Conservation (phyloP, 345 rosid genomes). For the Sonneratia caseolaris region DNA sequence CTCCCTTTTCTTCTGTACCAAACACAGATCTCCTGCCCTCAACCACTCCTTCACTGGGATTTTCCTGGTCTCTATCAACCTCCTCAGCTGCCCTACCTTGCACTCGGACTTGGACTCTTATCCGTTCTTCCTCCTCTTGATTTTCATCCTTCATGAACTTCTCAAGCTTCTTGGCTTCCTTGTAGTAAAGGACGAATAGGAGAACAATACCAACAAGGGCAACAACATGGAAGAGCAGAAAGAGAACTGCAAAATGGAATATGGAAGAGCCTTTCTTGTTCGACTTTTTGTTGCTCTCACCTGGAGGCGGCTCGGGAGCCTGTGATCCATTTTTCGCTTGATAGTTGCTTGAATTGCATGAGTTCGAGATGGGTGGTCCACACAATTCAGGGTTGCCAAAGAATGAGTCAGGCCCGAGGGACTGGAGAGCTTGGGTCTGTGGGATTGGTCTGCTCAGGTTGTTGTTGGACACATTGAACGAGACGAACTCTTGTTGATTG, state of each 20-base stretch:
- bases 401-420: constrained; percentile 18
- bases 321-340: neutral
- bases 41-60: neutral
- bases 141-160: constrained; percentile 9
- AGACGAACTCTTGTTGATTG: constrained; percentile 15
- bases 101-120: neutral
- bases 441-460: constrained; percentile 34
- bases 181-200: constrained; percentile 24
- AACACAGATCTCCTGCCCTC: neutral
- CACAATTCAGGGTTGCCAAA: constrained; percentile 18
- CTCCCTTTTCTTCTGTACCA: constrained; percentile 14
- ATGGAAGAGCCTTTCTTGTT: constrained; percentile 7
- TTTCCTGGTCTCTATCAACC: neutral
- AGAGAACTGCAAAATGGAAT: constrained; percentile 1
- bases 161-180: constrained; percentile 19
- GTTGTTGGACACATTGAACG: constrained; percentile 38
- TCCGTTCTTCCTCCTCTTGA: neutral
- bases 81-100: neutral
- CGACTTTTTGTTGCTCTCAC: neutral
- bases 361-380: constrained; percentile 14
- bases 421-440: constrained; percentile 16
- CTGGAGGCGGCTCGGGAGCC: neutral
- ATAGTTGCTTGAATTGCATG: constrained; percentile 8
- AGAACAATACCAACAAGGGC: constrained; percentile 27
- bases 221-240: constrained; percentile 18